Base-by-base conservation (phyloP, 257 asterid genomes). In the Solanum dulcamara region DNA sequence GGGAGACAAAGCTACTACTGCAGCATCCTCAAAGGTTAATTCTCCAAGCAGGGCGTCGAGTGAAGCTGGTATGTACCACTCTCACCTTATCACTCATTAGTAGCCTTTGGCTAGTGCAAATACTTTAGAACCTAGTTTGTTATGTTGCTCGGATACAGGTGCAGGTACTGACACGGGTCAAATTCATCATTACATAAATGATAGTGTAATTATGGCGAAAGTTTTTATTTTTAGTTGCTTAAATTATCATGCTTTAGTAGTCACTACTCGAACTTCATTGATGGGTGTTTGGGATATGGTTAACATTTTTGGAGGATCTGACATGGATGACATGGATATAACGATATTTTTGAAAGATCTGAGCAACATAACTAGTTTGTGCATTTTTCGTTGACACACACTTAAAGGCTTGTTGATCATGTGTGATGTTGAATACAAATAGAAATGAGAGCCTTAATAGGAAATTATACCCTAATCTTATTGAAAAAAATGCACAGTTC, bases 21-120 rank as follows among this genome's bases (percentile, higher is more conserved):
- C 18, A 77, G 28, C 62, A 48, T 77, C 64, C 28, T 77, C 83
- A 46, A 77, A 86, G 88, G 90, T 55, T 7, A 53, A 48, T 81
- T 81, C 53, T 51, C 71, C 70, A 55, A 14, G 68, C 71, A 53
- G 14, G 72, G 35, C 24, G 10, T 81, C 7, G 8, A 51, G 48
- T 55, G 84, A 20, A 20, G 18, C 9, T 24, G 67, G 53, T 81
- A 81, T 10, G 37, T 35, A 10, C 24, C 30, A 33, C 48, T 20
- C 32, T 46, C 32, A 51, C 44, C 1, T 30, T 51, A 4, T 32
- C 44, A 22, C 11, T 51, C 84, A 17, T 50, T 57, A 10, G 18
- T 0, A 32, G 42, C 44, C 40, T 33, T 35, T 32, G n/a, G n/a
- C n/a, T n/a, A n/a, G n/a, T n/a, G n/a, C n/a, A n/a, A n/a, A n/a